Evolutionary conservation across 257 asterid species (phyloP).

Genomic region (Hygrophila difformis): DNA sequence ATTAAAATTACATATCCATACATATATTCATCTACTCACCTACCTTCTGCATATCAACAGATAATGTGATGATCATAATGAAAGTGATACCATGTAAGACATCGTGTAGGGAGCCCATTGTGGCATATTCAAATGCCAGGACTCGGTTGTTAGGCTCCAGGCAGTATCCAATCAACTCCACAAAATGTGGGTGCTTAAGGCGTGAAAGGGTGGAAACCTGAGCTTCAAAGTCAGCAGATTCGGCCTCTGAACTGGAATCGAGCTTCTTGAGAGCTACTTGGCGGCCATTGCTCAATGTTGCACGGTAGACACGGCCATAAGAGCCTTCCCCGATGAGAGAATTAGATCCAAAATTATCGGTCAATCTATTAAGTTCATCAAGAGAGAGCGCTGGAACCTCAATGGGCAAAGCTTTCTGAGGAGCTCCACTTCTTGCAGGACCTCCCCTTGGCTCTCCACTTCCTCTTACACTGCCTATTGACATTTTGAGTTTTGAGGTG

Average conservation of each 20-base stretch:
- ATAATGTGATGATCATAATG: neutral
- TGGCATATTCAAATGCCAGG: conserved; percentile 67
- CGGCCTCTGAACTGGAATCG: conserved; percentile 41
- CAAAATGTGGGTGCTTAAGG: conserved; percentile 65
- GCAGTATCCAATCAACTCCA: conserved; percentile 68
- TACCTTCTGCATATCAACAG: neutral
- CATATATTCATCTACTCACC: neutral
- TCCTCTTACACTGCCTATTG: conserved; percentile 47
- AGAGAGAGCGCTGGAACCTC: conserved; percentile 43
- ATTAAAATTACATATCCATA: conserved; percentile 1
- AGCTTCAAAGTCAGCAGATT: conserved; percentile 42
- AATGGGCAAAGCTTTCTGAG: conserved; percentile 48
- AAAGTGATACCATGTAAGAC: conserved; percentile 61
- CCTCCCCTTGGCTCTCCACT: conserved; percentile 40
- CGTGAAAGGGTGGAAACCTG: conserved; percentile 81
- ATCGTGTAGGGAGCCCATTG: conserved; percentile 77
- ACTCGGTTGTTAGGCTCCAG: conserved; percentile 55
- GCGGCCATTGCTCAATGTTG: conserved; percentile 32
- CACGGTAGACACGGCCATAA: conserved; percentile 42
- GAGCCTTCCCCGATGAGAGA: conserved; percentile 53
- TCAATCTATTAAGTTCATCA: conserved; percentile 37
- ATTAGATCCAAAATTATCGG: conserved; percentile 40
- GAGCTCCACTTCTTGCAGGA: conserved; percentile 42
- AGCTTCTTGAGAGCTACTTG: conserved; percentile 45
- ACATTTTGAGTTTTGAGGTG: conserved; percentile 1